These are phyloP conservation scores for Magnusiomyces tetraspermus DNA, from an alignment of 1,139 yeast genomes.

Conservation along the genomic window DNA sequence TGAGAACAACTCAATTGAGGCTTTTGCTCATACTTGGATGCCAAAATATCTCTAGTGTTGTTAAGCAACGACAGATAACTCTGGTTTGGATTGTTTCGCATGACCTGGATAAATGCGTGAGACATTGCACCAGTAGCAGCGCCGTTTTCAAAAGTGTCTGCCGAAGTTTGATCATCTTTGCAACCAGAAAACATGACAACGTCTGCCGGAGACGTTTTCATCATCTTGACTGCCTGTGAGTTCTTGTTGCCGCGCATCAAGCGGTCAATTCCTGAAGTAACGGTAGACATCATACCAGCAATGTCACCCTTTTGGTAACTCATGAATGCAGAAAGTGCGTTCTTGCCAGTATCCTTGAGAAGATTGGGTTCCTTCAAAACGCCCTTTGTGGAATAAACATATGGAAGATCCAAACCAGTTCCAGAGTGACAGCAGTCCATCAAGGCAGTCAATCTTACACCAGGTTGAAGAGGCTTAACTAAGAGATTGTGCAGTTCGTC, in stretches of 20 bases:
- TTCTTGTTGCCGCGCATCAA: conserved; percentile 35
- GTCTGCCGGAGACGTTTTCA: conserved; percentile 80
- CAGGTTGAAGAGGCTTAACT: conserved; percentile 69
- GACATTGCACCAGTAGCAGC: conserved; percentile 90
- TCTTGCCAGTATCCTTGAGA: conserved; percentile 75
- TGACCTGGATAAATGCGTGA: conserved; percentile 70
- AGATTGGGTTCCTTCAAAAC: conserved; percentile 81
- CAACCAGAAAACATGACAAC: conserved; percentile 83
- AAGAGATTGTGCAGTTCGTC: conserved; percentile 76
- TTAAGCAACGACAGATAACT: conserved; percentile 68
- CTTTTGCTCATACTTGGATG: conserved; percentile 67
- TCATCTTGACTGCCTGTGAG: conserved; percentile 37
- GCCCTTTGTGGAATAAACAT: conserved; percentile 83
- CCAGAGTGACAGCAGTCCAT: conserved; percentile 95
- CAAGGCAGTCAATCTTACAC: conserved; percentile 79
- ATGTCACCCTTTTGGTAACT: conserved; percentile 67
- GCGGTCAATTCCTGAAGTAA: conserved; percentile 44
- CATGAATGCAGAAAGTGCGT: conserved; percentile 59
- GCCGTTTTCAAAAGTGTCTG: conserved; percentile 76
- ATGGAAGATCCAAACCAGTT: conserved; percentile 81
- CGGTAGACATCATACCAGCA: conserved; percentile 39
- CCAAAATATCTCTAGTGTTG: conserved; percentile 63
- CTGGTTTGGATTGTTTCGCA: conserved; percentile 61
- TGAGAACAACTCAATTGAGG: conserved; percentile 84
- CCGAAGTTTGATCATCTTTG: conserved; percentile 70